Evolutionary conservation across 768 basidiomycete genomes (phyloP), one percentile per base, ranked within the genome.

Genomic region (Naganishia vaughanmartiniae): DNA sequence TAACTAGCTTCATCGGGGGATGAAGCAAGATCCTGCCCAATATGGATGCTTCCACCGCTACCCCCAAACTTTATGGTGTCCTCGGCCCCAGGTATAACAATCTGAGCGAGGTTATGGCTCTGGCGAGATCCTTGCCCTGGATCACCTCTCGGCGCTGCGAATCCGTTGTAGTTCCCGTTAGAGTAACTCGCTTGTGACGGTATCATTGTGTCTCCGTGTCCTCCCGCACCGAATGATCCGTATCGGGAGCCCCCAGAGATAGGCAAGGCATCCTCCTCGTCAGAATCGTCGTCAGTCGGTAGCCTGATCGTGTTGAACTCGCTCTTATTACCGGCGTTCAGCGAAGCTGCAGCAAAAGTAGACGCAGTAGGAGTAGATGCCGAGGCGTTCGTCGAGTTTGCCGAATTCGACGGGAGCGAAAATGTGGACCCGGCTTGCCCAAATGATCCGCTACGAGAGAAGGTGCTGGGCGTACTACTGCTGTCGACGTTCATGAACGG

Each of bases 301-400:
- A 69, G 54, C 15, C 68, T 57, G 31, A 69, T 69, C 15, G 68
- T 69, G 33, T 63, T 69, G 21, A 58, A 57, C 26, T 69, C 58
- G 31, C 39, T 42, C 10, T 46, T 60, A 5, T 45, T 31, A 36
- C 11, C 26, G 2, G 26, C 21, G 9, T 31, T 31, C 26, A 42
- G 36, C 14, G 28, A 45, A 11, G 30, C 45, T 7, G 42, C 46
- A 24, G 36, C 51, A 51, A 36, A 48, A 34, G 68, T 36, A 11
- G 68, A 51, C 11, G 56, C 68, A 12, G 68, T 48, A 11, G 56
- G 56, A 14, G 54, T 51, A 24, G 68, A n/a, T n/a, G 33, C 56
- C 46, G 68, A 69, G n/a, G n/a, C 36, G n/a, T 69, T 36, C 28
- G 28, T 3, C 21, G 55, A 42, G n/a, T 69, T 36, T 19, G 28